Base-by-base conservation (phyloP, 225 moss, liverwort and hornwort genomes). In the Bryoerythrophyllum caledonicum region DNA sequence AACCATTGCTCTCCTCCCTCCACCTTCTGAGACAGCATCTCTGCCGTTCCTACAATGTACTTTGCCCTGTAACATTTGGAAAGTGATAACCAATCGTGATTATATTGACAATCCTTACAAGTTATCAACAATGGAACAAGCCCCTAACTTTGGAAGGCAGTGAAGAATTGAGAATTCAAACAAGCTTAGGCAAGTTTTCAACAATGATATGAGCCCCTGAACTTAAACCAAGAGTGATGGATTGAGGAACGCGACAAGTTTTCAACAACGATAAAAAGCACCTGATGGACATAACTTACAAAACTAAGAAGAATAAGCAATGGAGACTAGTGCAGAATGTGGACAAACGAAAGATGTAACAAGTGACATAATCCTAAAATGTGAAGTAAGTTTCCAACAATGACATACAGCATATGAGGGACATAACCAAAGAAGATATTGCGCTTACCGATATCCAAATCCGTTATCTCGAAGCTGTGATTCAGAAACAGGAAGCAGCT, bases 1-100 rank as follows among this genome's bases (percentile, higher is more conserved):
- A 99, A 82, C 99, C 99, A 99, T 37, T 88, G 66, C 80, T 86
- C 94, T 66, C 95, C 93, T 76, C 90, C 96, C 72, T 79, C 91
- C 35, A 77, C 84, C 70, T 90, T 95, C 72, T 76, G 84, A 55
- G 65, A 82, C 74, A 99, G 79, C 76, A 87, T 81, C 70, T 92
- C 89, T 63, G 68, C 76, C 46, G 95, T 74, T 59, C 91, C 95
- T 38, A 93, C 90, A 16, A 99, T 91, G 71, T 90, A 99, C 74
- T 95, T 99, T 13, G 99, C 95, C 74, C 94, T 94, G 82, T 24
- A 66, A 65, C 21, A 67, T 70, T 30, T 38, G 38, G 1, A 49
- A 17, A 19, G 6, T 49, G 5, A 6, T 6, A 6, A 49, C 48
- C 48, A 49, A 49, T 2, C 6, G 48, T 17, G 6, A 49, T 49